Evolutionary conservation across 176 grass and related monocot species (phyloP).

Genomic region (Eleusine indica): DNA sequence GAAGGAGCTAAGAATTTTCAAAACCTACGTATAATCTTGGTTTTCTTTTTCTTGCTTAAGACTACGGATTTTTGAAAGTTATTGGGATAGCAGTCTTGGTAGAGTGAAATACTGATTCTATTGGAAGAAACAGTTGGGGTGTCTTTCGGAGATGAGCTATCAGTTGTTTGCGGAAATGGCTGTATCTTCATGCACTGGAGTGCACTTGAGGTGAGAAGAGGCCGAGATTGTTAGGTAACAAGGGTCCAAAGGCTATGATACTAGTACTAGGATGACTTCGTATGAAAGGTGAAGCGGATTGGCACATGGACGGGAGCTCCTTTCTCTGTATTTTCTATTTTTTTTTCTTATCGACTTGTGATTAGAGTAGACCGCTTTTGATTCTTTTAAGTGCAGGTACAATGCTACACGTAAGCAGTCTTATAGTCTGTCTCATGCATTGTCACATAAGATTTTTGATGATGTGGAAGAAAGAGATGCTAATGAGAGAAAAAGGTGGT

Average conservation of each 20-base stretch:
- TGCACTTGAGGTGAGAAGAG: neutral
- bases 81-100: neutral
- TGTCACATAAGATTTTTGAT: no score
- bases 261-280: conserved; percentile 15
- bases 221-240: conserved; percentile 19
- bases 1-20: no score
- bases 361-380: neutral
- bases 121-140: conserved; percentile 25
- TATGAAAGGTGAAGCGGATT: conserved; percentile 29
- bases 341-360: neutral
- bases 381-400: neutral
- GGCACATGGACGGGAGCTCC: conserved; percentile 5
- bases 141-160: conserved; percentile 33
- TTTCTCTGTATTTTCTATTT: neutral
- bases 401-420: no score
- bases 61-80: neutral
- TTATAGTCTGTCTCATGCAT: no score
- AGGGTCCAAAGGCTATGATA: conserved; percentile 36
- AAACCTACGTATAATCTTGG: no score
- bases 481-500: no score
- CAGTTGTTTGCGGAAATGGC: neutral
- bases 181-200: neutral
- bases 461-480: no score
- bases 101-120: neutral
- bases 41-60: neutral